Evolutionary conservation across 2,329 filamentous ascomycete species (phyloP), one percentile per base, ranked within the genome.

Genomic region (Exophiala viscosa): DNA sequence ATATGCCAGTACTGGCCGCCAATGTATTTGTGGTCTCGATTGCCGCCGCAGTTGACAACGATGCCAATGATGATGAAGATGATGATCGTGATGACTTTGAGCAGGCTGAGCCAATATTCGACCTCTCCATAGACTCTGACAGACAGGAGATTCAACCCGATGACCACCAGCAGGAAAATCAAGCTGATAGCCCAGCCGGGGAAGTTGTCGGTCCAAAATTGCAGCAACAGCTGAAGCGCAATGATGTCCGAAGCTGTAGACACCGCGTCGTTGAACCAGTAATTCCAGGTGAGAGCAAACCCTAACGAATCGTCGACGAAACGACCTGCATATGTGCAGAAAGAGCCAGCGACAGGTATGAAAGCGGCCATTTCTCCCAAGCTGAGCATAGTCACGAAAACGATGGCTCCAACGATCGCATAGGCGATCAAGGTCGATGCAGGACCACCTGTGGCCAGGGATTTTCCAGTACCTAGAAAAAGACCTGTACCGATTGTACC

Each of bases 321-420:
- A 13, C 91, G 83, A 18, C 89, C 95, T 9, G 91, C 92, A 72
- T 90, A 96, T 6, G 89, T 85, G 1, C 89, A 89, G 67, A 96
- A 96, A 2, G 90, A 93, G 50, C 91, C 91, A 18, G 90, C 87
- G 20, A 96, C 86, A 3, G 92, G 91, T 62, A 91, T 96, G 10
- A 90, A 74, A n/a, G 96, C 90, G 11, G 91, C 88, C 71, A 97
- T 82, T 70, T 96, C 92, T 58, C 92, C 92, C 15, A 96, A 76
- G 0, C 90, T 89, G 65, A 96, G 90, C 34, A 95, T 87, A 1
- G 90, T 95, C 67, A 87, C 92, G 71, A 89, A 96, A 57, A 96
- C 72, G 88, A 96, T 95, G 64, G 82, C 71, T 40, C 90, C 90
- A 59, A 95, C 85, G 55, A 95, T 80, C 51, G 74, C 69, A 64